Conservation (phyloP, 140 eudicot species). For the Anethum foeniculum region DNA sequence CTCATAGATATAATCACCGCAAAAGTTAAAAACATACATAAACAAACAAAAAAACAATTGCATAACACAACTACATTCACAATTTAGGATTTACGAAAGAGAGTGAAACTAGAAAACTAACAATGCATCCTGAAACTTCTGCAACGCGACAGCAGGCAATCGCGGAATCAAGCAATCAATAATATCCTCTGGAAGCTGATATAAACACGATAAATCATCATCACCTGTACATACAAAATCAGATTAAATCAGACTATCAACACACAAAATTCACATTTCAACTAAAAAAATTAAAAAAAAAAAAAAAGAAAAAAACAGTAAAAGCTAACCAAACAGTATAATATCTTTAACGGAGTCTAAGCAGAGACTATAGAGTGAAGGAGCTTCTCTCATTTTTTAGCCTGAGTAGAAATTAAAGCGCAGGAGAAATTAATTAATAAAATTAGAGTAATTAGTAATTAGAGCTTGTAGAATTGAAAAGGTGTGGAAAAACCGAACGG, state of each 20-base stretch:
- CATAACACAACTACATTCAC: neutral
- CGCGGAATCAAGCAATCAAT: constrained; percentile 46
- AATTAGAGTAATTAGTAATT: neutral
- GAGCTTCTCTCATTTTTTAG: constrained; percentile 30
- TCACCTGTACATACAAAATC: constrained; percentile 24
- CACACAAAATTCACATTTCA: neutral
- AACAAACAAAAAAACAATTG: neutral
- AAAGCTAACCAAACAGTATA: constrained; percentile 36
- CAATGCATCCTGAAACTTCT: constrained; percentile 52
- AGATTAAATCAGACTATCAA: neutral
- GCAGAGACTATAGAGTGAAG: constrained; percentile 40
- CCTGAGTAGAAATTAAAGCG: neutral
- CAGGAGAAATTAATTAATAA: neutral
- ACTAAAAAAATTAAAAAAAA: neutral
- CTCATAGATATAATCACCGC: too few species aligned
- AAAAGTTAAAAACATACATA: neutral
- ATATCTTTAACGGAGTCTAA: constrained; percentile 32
- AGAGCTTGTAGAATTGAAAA: too few species aligned
- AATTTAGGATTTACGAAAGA: neutral
- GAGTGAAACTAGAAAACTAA: constrained; percentile 28
- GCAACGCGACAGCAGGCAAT: constrained; percentile 60
- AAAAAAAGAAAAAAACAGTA: too few species aligned
- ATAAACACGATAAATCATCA: constrained; percentile 37
- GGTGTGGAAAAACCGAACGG: too few species aligned
- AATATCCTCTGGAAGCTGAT: constrained; percentile 50